These are phyloP conservation scores for Sordariomycetes sp. DNA, from an alignment of 2,329 filamentous ascomycete species.

Conservation along the genomic window DNA sequence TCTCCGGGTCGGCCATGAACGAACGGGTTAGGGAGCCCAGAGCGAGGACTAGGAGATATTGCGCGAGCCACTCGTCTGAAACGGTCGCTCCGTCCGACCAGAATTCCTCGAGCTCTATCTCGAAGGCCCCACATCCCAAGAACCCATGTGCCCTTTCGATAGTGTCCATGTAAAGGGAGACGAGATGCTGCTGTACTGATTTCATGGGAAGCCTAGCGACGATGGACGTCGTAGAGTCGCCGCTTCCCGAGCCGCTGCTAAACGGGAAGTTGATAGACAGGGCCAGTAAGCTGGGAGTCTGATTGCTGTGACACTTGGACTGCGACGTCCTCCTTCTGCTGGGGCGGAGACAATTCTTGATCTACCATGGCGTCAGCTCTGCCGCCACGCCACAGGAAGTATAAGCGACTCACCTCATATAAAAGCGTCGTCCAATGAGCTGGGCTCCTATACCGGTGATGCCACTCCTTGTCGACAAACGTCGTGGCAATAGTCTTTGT, in stretches of 20 bases:
- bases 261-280: constrained; percentile 8
- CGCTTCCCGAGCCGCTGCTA: not conserved
- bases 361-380: not conserved
- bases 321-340: not conserved
- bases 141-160: constrained; percentile 22
- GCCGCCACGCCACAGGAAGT: not conserved
- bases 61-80: constrained; percentile 15
- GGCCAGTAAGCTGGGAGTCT: not conserved
- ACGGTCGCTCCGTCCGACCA: constrained; percentile 18
- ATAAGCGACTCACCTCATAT: too few species aligned
- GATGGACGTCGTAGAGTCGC: not conserved
- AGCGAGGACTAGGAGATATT: constrained; percentile 21
- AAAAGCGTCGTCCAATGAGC: too few species aligned
- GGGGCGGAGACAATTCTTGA: not conserved
- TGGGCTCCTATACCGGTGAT: too few species aligned
- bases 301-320: not conserved
- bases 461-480: too few species aligned
- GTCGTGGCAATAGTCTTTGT: too few species aligned
- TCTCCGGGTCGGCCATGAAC: not conserved
- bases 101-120: constrained; percentile 12
- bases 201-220: not conserved
- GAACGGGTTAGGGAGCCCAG: constrained; percentile 19
- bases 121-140: constrained; percentile 18
- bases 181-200: not conserved
- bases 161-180: constrained; percentile 8